Conservation (phyloP, 305 asterid species). For the Fraxinus floribunda region DNA sequence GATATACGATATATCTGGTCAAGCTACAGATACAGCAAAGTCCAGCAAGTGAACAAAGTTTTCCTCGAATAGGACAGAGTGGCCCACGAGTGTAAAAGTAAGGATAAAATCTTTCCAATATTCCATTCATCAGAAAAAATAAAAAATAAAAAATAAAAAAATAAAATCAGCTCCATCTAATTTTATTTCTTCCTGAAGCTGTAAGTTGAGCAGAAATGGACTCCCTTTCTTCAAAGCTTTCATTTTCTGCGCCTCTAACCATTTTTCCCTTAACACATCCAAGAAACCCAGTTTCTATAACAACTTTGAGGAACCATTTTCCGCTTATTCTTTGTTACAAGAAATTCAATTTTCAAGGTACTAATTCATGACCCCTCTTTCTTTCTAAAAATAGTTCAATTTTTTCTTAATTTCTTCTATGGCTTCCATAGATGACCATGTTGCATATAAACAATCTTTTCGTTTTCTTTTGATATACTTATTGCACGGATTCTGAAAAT, state of each 20-base stretch:
- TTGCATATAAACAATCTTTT: not conserved
- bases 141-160: too few relatives aligned
- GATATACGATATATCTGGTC: too few relatives aligned
- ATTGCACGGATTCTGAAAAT: not conserved
- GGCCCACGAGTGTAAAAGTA: not conserved
- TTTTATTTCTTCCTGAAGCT: not conserved
- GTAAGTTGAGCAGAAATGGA: constrained; percentile 33
- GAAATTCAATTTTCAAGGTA: constrained; percentile 63
- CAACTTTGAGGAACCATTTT: constrained; percentile 1
- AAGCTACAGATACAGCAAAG: too few relatives aligned
- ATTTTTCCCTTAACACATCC: constrained; percentile 26
- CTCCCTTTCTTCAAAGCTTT: constrained; percentile 33
- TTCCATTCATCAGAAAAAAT: not conserved
- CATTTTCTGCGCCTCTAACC: constrained; percentile 33
- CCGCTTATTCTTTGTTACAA: constrained; percentile 33
- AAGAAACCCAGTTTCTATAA: constrained; percentile 24
- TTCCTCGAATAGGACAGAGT: not conserved
- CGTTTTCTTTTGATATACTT: not conserved
- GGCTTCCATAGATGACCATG: not conserved
- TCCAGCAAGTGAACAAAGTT: too few relatives aligned
- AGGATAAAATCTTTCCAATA: not conserved
- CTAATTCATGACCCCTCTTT: not conserved
- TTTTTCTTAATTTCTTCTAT: not conserved
- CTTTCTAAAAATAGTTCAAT: not conserved
- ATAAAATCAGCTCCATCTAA: not conserved